phyloP scores from a whole-genome alignment of 106 monocot species.

The Xerophyta viscosa region DNA sequence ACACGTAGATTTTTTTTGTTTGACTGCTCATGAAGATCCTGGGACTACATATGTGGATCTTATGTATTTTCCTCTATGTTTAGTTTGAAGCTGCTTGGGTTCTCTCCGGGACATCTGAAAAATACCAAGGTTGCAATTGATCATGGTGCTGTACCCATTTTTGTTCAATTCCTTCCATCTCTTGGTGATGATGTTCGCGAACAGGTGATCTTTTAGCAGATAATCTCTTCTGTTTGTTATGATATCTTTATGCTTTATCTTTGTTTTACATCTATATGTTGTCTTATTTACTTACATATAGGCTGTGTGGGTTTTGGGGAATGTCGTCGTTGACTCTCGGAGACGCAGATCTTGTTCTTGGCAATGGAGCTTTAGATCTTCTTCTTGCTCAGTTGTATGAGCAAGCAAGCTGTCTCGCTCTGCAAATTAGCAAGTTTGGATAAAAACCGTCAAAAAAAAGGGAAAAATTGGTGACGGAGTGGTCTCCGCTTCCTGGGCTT shows the following conservation, averaged over 20 bases:
- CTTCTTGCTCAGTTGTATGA: slow-evolving; percentile 36
- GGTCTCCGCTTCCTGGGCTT: too few species aligned
- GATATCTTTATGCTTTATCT: too few species aligned
- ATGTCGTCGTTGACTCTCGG: slow-evolving; percentile 50
- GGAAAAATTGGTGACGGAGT: too few species aligned
- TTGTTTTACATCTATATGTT: too few species aligned
- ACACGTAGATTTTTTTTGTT: too few species aligned
- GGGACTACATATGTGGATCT: not conserved
- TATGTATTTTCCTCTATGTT: not conserved
- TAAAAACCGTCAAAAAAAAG: too few species aligned
- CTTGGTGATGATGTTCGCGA: slow-evolving; percentile 44
- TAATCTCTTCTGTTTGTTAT: too few species aligned
- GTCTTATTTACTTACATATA: slow-evolving; percentile 2
- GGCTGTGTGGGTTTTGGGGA: slow-evolving; percentile 48
- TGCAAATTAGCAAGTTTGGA: slow-evolving; percentile 35
- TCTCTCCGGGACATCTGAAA: slow-evolving; percentile 37
- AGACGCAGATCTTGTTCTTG: slow-evolving; percentile 41
- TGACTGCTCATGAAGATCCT: not conserved
- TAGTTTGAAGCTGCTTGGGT: slow-evolving; percentile 52
- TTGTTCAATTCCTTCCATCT: slow-evolving; percentile 35
- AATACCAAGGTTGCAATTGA: slow-evolving; percentile 48
- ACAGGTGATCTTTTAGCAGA: slow-evolving; percentile 13
- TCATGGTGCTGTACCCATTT: slow-evolving; percentile 46
- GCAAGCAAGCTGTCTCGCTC: slow-evolving; percentile 45
- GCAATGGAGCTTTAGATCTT: slow-evolving; percentile 33